Conservation (phyloP, 129 eudicot genomes). For the Arctium lappa region DNA sequence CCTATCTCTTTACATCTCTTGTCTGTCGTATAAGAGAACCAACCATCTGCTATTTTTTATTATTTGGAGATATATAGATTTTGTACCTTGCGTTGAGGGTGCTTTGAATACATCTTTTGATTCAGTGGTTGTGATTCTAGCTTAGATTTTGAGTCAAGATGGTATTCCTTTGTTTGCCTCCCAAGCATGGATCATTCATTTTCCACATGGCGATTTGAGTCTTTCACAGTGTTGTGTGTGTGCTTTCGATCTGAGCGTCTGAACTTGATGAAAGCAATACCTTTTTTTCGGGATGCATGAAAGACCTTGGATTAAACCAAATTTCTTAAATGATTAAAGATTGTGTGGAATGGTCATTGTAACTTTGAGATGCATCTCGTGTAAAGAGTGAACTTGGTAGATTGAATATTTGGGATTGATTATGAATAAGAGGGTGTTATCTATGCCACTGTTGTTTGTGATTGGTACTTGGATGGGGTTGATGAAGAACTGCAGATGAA, state of each 20-base stretch:
- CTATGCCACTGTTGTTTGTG: neutral
- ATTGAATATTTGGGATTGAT: neutral
- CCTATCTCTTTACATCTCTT: neutral
- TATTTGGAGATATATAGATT: neutral
- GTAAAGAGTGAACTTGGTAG: neutral
- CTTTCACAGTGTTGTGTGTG: no score
- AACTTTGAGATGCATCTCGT: neutral
- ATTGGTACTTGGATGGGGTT: neutral
- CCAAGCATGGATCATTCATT: neutral
- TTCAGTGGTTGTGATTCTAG: neutral
- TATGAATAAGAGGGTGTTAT: neutral
- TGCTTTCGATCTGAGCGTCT: no score
- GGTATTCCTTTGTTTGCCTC: neutral
- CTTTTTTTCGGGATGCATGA: neutral
- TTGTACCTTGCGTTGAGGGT: neutral
- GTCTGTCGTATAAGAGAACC: neutral
- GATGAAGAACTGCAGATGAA: no score
- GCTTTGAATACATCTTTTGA: neutral
- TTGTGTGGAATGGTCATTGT: neutral
- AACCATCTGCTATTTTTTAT: neutral
- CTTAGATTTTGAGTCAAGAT: neutral
- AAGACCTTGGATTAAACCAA: neutral
- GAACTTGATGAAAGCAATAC: neutral
- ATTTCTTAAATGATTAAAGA: neutral
- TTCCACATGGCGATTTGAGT: neutral